Evolutionary conservation across 371 early-diverging fungal genomes (phyloP), one percentile per base, ranked within the genome.

Genomic region (Gilbertella persicaria): DNA sequence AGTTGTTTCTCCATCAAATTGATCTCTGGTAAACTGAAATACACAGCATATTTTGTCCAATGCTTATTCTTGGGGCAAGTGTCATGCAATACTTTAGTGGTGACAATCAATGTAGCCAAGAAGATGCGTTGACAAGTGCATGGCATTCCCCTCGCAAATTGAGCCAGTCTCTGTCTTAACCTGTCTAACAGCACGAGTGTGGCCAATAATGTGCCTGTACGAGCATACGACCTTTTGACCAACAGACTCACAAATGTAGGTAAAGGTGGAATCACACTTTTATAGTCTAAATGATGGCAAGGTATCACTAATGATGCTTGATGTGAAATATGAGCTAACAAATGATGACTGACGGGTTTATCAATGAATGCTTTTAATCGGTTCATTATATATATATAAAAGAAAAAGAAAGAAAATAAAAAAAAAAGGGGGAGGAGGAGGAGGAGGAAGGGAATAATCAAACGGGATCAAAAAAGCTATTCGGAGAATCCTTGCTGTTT

Each of bases 1-100:
- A 92, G 60, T 60, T 91, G 91, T 45, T 84, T 85, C 62, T 92
- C 92, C 89, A 89, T 90, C 16, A 88, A 61, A 41, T 90, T 91
- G 39, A 92, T 84, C 62, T 92, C 92, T 12, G 81, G 69, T 10
- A 88, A 69, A 0, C 87, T 83, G 58, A 89, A 91, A 36, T 85
- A 71, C 0, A 69, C 64, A 1, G 87, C 81, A 58, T 83, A 85
- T 19, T 72, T 74, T 19, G 86, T 84, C 91, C 91, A 93, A 56
- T 86, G 81, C 50, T 82, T 82, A 71, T 91, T 92, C 62, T 85
- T 89, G 13, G 88, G 89, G 17, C 85, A 82, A 1, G 85, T 80
- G 52, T 89, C 91, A 51, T 90, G 88, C 8, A 90, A 59, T 43
- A 80, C 80, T 55, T 90, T 90, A 16, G 85, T 73, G 25, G 65